These are phyloP conservation scores for Lizonia empirigonia DNA, from an alignment of 2,329 filamentous ascomycete species.

Conservation along the genomic window DNA sequence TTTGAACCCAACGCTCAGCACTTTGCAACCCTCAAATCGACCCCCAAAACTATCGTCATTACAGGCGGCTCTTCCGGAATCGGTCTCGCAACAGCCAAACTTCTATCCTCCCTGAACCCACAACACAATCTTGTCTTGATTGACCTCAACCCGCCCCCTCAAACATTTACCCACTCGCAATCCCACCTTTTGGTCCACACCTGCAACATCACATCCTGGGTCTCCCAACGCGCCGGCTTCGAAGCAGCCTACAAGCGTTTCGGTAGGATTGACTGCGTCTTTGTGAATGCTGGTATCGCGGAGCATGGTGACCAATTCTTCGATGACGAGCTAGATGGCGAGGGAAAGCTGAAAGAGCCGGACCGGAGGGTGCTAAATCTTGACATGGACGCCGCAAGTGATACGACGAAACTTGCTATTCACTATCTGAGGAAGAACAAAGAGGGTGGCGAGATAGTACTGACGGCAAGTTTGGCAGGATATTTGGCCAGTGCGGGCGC, in stretches of 20 bases:
- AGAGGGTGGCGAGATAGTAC: constrained; percentile 52
- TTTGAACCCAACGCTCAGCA: constrained; percentile 30
- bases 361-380: constrained; percentile 54
- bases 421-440: constrained; percentile 52
- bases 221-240: constrained; percentile 53
- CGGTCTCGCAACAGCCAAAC: constrained; percentile 49
- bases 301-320: constrained; percentile 59
- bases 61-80: constrained; percentile 52
- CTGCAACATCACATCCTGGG: constrained; percentile 56
- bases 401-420: constrained; percentile 56
- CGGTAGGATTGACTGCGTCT: constrained; percentile 54
- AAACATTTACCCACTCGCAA: constrained; percentile 35
- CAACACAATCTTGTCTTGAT: constrained; percentile 51
- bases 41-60: constrained; percentile 45
- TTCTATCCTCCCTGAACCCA: constrained; percentile 47
- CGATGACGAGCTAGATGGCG: constrained; percentile 50
- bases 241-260: constrained; percentile 50
- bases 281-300: constrained; percentile 57
- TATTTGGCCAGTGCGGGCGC: constrained; percentile 57
- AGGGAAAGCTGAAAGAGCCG: constrained; percentile 54
- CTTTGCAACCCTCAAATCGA: constrained; percentile 30
- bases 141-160: constrained; percentile 47
- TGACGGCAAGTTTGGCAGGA: constrained; percentile 57
- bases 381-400: constrained; percentile 54
- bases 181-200: constrained; percentile 44